Evolutionary conservation across 768 basidiomycete genomes (phyloP), one percentile per base, ranked within the genome.

Genomic region (Atractiella rhizophila): DNA sequence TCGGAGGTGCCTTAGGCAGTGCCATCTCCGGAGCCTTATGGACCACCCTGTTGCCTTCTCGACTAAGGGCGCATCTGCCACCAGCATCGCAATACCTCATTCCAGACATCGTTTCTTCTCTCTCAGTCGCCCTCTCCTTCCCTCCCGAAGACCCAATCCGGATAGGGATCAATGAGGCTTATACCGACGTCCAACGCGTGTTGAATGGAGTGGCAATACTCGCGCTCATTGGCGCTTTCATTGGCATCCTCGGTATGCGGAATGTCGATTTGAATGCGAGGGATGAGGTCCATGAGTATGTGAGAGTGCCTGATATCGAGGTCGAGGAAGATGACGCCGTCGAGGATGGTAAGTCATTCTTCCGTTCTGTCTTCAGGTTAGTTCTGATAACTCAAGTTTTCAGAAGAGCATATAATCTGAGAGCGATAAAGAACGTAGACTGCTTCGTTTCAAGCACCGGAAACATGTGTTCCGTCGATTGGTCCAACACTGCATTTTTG

Each of bases 1-100:
- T 54, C 28, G 53, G 53, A 28, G 53, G 51, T 2, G 53, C 53
- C 9, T 47, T 52, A 23, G 53, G 53, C 16, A 49, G 49, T 0
- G 50, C 51, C 3, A 35, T 47, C 18, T 46, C 53, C 11, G 53
- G 53, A 9, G 46, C 46, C 12, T 37, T 54, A 5, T 54, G 53
- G 53, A 48, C 49, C 7, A 48, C 53, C 0, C 28, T 41, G 18
- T 43, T 54, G 4, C 51, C 53, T 15, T 4, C 20, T 3, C 43
- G 40, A 16, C 49, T 54, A 3, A 11, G 10, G 13, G 3, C 10
- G 8, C 42, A 51, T 37, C 47, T 54, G 26, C 42, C 46, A 4
- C 19, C 31, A 4, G 33, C 27, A 13, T 21, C 33, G 18, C 32
- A 47, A 13, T 10, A 29, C 4, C 40, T 45, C 18, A 42, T 54